Conservation (phyloP, 2,329 filamentous ascomycete species). For the Aspergillus aculeatus region DNA sequence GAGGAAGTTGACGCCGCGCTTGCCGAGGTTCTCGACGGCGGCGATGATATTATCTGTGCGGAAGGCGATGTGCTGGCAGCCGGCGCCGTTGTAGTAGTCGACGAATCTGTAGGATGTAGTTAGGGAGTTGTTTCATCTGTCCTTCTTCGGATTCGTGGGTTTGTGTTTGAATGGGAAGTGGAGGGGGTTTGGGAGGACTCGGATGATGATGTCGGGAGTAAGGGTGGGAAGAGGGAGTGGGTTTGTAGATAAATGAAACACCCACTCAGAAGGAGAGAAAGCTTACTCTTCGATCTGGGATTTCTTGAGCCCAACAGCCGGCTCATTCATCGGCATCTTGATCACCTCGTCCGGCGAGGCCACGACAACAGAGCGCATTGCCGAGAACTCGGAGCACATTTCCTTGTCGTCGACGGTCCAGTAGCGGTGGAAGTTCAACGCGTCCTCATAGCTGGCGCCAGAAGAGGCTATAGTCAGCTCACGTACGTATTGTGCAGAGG, state of each 20-base stretch:
- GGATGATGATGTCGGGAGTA: too few species aligned
- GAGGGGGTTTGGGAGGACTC: neutral
- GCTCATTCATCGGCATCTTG: conserved; percentile 98
- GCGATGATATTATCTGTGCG: conserved; percentile 71
- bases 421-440: conserved; percentile 88
- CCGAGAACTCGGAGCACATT: conserved; percentile 86
- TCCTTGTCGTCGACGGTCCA: conserved; percentile 89
- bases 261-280: too few species aligned
- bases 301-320: conserved; percentile 77
- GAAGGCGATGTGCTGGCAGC: conserved; percentile 88
- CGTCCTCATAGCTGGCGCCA: conserved; percentile 66
- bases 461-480: neutral
- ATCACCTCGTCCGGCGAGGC: conserved; percentile 74
- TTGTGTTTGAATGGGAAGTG: neutral
- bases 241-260: too few species aligned
- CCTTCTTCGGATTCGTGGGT: neutral
- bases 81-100: conserved; percentile 79
- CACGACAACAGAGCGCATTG: conserved; percentile 84
- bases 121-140: neutral
- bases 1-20: conserved; percentile 84
- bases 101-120: conserved; percentile 46
- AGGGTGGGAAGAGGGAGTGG: too few species aligned
- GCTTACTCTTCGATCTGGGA: conserved; percentile 84
- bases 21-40: conserved; percentile 68
- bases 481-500: neutral